Evolutionary conservation across 1,284 basidiomycete genomes (phyloP).

Genomic region (Meripilus lineatus): DNA sequence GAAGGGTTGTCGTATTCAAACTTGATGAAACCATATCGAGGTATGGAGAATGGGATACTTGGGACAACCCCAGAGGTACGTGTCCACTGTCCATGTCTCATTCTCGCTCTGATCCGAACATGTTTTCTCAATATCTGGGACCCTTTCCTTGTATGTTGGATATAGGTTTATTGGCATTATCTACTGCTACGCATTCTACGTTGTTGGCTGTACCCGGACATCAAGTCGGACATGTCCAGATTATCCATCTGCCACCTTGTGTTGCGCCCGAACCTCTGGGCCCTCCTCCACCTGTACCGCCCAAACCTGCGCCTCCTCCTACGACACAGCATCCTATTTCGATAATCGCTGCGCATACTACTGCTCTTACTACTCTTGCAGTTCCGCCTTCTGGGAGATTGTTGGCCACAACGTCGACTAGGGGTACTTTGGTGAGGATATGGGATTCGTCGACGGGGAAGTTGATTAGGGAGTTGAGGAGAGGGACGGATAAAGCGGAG

Average conservation of each 20-base stretch:
- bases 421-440: slow-evolving; percentile 85
- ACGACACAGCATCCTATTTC: slow-evolving; percentile 63
- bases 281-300: slow-evolving; percentile 41
- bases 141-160: background rate
- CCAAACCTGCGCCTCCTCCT: slow-evolving; percentile 47
- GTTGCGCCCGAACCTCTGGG: slow-evolving; percentile 45
- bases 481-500: slow-evolving; percentile 87
- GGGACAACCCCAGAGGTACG: slow-evolving; percentile 82
- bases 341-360: slow-evolving; percentile 85
- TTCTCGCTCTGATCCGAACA: slow-evolving; percentile 10
- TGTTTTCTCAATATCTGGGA: background rate
- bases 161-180: slow-evolving; percentile 79
- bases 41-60: slow-evolving; percentile 84
- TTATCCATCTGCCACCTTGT: slow-evolving; percentile 83
- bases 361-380: slow-evolving; percentile 74
- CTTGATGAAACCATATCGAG: slow-evolving; percentile 57
- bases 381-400: slow-evolving; percentile 75
- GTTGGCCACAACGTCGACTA: slow-evolving; percentile 80
- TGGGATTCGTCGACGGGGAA: slow-evolving; percentile 82
- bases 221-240: slow-evolving; percentile 87
- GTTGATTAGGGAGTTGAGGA: slow-evolving; percentile 75
- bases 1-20: slow-evolving; percentile 79
- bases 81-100: slow-evolving; percentile 1
- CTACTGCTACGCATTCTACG: slow-evolving; percentile 73
- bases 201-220: slow-evolving; percentile 84